Percentiles rank a stretch among this genome's conserved stretches.
Conservation (phyloP, 345 rosid genomes). For the Leavenworthia alabamica region DNA sequence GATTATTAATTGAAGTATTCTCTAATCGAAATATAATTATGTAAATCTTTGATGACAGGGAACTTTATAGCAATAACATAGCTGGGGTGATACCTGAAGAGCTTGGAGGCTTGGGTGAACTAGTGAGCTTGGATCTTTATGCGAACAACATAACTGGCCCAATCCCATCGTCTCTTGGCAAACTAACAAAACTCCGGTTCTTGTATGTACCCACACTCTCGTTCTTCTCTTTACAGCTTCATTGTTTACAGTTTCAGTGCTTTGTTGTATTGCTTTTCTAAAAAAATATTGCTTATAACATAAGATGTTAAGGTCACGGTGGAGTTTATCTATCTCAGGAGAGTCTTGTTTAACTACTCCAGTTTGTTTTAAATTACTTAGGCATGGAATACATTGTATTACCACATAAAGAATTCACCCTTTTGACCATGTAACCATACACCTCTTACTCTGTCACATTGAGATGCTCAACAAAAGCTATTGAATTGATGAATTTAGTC, state of each 20-base stretch:
- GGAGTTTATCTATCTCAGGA: background rate
- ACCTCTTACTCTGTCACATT: background rate
- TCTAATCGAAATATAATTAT: background rate
- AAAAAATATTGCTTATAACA: background rate
- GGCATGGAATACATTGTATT: background rate
- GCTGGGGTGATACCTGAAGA: constrained; percentile 60
- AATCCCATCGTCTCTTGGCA: constrained; percentile 53
- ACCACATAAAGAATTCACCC: background rate
- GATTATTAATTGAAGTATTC: background rate
- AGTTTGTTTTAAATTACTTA: background rate
- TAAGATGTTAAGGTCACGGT: background rate
- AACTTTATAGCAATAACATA: constrained; percentile 63
- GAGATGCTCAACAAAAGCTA: background rate
- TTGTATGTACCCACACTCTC: constrained; percentile 40
- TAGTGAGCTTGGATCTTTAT: constrained; percentile 90
- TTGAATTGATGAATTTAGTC: background rate
- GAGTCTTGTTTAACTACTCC: background rate
- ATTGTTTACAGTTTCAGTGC: background rate
- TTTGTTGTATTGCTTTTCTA: background rate
- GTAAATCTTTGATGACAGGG: constrained; percentile 45
- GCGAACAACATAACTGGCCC: constrained; percentile 43
- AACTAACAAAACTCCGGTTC: constrained; percentile 52
- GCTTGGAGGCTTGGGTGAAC: constrained; percentile 56
- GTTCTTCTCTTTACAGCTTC: background rate
- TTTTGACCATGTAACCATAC: no score